Conservation (phyloP, 1,139 yeast species). For the Pichia sp. region DNA sequence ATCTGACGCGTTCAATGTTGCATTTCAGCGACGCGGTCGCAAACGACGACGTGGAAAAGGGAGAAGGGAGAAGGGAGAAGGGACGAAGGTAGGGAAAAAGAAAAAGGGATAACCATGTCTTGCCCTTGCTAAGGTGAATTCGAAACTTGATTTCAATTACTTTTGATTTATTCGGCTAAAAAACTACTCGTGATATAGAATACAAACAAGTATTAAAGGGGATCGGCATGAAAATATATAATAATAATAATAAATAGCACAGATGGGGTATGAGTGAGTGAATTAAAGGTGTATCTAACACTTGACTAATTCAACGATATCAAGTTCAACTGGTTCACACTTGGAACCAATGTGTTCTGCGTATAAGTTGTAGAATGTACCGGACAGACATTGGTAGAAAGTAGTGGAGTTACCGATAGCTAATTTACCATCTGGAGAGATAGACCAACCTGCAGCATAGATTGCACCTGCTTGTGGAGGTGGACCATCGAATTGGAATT, state of each 20-base stretch:
- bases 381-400: conserved; percentile 77
- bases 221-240: no score
- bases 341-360: conserved; percentile 60
- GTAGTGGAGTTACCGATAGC: conserved; percentile 58
- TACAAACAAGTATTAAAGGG: no score
- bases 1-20: no score
- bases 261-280: conserved; percentile 9
- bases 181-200: no score
- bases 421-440: conserved; percentile 56
- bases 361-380: conserved; percentile 76
- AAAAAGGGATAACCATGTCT: no score
- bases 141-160: no score
- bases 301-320: conserved; percentile 53
- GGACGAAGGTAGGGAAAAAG: no score
- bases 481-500: conserved; percentile 86
- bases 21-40: no score
- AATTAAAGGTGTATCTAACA: conserved; percentile 51
- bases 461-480: conserved; percentile 88
- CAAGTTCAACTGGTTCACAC: conserved; percentile 58
- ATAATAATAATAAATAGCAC: conserved; percentile 32
- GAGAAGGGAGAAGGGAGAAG: no score
- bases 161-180: no score
- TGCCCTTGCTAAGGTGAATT: no score
- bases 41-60: no score
- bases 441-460: conserved; percentile 80